Conservation (phyloP, 225 moss, liverwort and hornwort genomes). For the Bryum argenteum region DNA sequence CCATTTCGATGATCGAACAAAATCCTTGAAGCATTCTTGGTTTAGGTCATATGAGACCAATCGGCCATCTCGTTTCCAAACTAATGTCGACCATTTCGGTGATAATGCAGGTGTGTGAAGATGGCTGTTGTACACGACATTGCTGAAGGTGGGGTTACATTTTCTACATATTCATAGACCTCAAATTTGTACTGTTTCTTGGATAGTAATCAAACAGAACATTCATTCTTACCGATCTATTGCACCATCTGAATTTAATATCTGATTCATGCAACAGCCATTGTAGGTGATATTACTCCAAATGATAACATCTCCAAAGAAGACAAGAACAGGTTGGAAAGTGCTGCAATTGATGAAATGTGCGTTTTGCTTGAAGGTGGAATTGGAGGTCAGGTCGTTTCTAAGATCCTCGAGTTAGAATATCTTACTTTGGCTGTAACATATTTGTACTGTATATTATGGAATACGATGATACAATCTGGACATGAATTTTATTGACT, state of each 20-base stretch:
- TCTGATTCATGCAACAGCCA: slow-evolving; percentile 55
- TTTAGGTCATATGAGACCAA: not conserved
- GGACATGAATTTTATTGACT: too few relatives aligned
- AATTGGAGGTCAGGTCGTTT: slow-evolving; percentile 38
- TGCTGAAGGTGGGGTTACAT: slow-evolving; percentile 66
- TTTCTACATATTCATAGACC: not conserved
- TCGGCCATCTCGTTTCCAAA: not conserved
- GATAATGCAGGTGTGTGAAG: slow-evolving; percentile 78
- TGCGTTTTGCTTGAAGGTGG: slow-evolving; percentile 82
- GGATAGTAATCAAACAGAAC: not conserved
- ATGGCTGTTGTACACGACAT: slow-evolving; percentile 99
- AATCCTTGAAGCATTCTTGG: slow-evolving; percentile 8
- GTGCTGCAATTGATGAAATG: slow-evolving; percentile 88
- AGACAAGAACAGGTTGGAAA: slow-evolving; percentile 88
- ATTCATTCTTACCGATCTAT: not conserved
- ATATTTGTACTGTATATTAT: not conserved
- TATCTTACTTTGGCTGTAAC: too few relatives aligned
- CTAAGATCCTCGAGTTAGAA: too few relatives aligned
- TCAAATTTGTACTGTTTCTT: not conserved
- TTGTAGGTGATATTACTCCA: slow-evolving; percentile 95
- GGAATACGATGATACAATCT: not conserved
- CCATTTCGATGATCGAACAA: slow-evolving; percentile 9
- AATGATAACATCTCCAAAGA: slow-evolving; percentile 82
- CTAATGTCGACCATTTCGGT: slow-evolving; percentile 18
- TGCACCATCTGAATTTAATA: slow-evolving; percentile 2